Evolutionary conservation across 2,329 filamentous ascomycete species (phyloP).

Genomic region (Drechslerella dactyloides): DNA sequence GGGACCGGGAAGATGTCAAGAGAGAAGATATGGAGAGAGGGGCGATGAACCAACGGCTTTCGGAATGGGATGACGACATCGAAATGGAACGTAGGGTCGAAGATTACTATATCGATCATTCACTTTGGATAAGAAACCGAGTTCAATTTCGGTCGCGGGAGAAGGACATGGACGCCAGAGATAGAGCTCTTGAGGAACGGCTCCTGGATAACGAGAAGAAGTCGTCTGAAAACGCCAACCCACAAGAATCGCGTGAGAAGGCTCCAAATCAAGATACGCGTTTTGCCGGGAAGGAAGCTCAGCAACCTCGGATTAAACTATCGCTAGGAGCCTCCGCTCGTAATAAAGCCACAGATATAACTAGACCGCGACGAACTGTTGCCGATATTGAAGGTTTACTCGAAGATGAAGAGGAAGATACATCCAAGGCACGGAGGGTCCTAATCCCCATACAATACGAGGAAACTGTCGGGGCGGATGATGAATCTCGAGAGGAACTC

Average conservation of each 20-base stretch:
- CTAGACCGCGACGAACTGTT: constrained; percentile 72
- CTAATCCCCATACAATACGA: constrained; percentile 85
- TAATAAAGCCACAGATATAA: constrained; percentile 66
- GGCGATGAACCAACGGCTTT: constrained; percentile 73
- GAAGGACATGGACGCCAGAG: constrained; percentile 76
- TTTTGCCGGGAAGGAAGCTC: constrained; percentile 27
- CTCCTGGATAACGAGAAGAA: constrained; percentile 73
- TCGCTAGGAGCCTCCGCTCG: constrained; percentile 89
- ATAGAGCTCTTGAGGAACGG: constrained; percentile 77
- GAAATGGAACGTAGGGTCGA: constrained; percentile 75
- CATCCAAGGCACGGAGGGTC: constrained; percentile 71
- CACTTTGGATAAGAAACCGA: constrained; percentile 82
- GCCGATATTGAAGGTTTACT: constrained; percentile 93
- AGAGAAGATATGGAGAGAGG: constrained; percentile 69
- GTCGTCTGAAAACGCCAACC: constrained; percentile 59
- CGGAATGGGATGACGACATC: constrained; percentile 87
- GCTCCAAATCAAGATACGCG: constrained; percentile 7
- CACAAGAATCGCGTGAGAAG: constrained; percentile 27
- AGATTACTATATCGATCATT: constrained; percentile 86
- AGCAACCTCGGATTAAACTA: constrained; percentile 72
- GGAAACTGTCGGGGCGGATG: constrained; percentile 73
- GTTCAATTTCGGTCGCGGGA: constrained; percentile 76
- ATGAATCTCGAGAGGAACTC: constrained; percentile 78
- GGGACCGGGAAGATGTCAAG: constrained; percentile 76
- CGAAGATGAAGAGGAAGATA: constrained; percentile 90